A percentile compares a stretch with the other conserved stretches of the same genome.
Evolutionary conservation across 768 basidiomycete genomes (phyloP).

Genomic region (Cyathus striatus): DNA sequence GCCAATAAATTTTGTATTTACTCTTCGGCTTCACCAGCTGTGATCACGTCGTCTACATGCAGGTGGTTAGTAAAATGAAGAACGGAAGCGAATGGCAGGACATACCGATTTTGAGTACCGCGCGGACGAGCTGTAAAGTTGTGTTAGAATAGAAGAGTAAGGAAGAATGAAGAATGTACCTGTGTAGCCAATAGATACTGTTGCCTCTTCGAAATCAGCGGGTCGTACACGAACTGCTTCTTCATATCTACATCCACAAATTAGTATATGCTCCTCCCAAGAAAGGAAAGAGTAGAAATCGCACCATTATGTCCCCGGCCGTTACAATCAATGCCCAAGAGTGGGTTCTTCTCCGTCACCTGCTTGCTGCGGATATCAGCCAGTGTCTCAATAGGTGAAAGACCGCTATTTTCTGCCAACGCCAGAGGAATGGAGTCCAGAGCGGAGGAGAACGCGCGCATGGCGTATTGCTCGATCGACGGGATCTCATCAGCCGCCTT

Average conservation of each 20-base stretch:
- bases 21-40: constrained; percentile 44
- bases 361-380: constrained; percentile 93
- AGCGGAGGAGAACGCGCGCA: constrained; percentile 97
- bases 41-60: constrained; percentile 69
- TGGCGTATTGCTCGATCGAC: constrained; percentile 98
- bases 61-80: constrained; percentile 1
- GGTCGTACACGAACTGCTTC: constrained; percentile 94
- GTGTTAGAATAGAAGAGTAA: neutral
- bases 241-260: constrained; percentile 78
- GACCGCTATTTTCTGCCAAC: constrained; percentile 94
- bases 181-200: constrained; percentile 97
- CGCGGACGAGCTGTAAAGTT: constrained; percentile 62
- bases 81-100: constrained; percentile 5
- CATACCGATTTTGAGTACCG: constrained; percentile 84
- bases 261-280: neutral
- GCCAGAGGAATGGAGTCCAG: constrained; percentile 94
- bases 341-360: constrained; percentile 78
- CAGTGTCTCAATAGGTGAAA: constrained; percentile 96
- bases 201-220: constrained; percentile 94
- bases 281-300: constrained; percentile 14
- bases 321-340: constrained; percentile 90
- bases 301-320: constrained; percentile 82
- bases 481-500: constrained; percentile 98
- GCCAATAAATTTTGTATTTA: no score
- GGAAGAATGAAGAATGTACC: constrained; percentile 20